Evolutionary conservation across 495 filamentous ascomycete genomes (phyloP).

Genomic region (Daldinia vernicosa): DNA sequence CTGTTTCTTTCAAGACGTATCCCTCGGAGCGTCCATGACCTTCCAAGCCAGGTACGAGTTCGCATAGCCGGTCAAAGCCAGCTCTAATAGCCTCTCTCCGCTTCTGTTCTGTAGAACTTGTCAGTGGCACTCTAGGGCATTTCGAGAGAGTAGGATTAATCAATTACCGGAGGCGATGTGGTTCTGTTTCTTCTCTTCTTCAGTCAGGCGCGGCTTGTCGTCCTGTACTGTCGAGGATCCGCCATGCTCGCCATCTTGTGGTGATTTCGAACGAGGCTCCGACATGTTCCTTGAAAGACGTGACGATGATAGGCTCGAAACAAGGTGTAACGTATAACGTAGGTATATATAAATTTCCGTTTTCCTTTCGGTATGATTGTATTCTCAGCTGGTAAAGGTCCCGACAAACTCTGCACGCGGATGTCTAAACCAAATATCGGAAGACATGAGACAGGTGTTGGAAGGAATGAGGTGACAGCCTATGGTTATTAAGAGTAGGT

Average conservation of each 20-base stretch:
- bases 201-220: constrained; percentile 80
- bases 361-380: background rate
- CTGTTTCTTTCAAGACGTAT: constrained; percentile 78
- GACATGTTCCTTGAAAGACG: constrained; percentile 34
- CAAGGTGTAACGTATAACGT: background rate
- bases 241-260: constrained; percentile 41
- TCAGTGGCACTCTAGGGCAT: background rate
- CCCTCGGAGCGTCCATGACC: constrained; percentile 88
- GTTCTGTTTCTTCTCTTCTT: constrained; percentile 89
- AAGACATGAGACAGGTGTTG: constrained; percentile 41
- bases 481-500: constrained; percentile 25
- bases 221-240: constrained; percentile 31
- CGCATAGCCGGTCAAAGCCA: constrained; percentile 86
- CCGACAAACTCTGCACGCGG: constrained; percentile 31
- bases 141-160: background rate
- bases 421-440: constrained; percentile 27
- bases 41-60: constrained; percentile 81
- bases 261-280: constrained; percentile 42
- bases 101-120: constrained; percentile 73
- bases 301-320: background rate
- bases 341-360: background rate
- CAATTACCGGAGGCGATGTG: constrained; percentile 76
- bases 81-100: constrained; percentile 84
- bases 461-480: constrained; percentile 19
- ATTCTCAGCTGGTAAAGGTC: constrained; percentile 1